These are phyloP conservation scores for Aleurites moluccanus DNA, from an alignment of 441 rosid species.

Conservation along the genomic window DNA sequence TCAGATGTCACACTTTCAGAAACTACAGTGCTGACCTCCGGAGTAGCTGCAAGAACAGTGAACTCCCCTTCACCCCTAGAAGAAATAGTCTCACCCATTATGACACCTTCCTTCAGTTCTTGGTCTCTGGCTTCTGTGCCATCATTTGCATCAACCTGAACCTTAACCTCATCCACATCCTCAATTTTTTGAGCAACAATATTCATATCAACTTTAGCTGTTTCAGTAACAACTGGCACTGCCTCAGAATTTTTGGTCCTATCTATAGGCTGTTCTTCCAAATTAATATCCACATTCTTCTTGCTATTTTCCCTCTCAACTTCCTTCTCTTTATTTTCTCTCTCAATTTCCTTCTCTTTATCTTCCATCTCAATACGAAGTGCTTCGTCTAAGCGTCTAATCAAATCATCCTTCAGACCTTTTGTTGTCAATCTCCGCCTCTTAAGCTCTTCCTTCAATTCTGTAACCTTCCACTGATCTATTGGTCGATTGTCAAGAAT, in stretches of 20 bases:
- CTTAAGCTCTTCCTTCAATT: slow-evolving; percentile 92
- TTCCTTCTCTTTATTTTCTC: slow-evolving; percentile 43
- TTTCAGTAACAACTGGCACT: slow-evolving; percentile 30
- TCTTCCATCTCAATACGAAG: slow-evolving; percentile 63
- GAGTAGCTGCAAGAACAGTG: slow-evolving; percentile 16
- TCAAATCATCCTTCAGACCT: slow-evolving; percentile 93
- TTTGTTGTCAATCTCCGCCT: slow-evolving; percentile 57
- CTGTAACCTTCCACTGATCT: slow-evolving; percentile 93
- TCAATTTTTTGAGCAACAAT: slow-evolving; percentile 23
- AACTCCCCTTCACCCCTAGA: slow-evolving; percentile 30
- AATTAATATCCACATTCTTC: neutral
- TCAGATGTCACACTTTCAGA: slow-evolving; percentile 34
- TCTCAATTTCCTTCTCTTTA: slow-evolving; percentile 42
- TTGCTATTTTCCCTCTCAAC: slow-evolving; percentile 25
- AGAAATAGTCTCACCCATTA: slow-evolving; percentile 19
- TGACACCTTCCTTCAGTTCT: slow-evolving; percentile 27
- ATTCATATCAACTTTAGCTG: slow-evolving; percentile 23
- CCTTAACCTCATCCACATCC: slow-evolving; percentile 38
- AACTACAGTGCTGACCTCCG: slow-evolving; percentile 26
- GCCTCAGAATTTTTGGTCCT: slow-evolving; percentile 28
- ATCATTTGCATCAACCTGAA: slow-evolving; percentile 43
- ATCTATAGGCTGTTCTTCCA: slow-evolving; percentile 24
- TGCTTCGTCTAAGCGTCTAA: slow-evolving; percentile 78
- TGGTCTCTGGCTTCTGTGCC: slow-evolving; percentile 29
- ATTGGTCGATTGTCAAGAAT: slow-evolving; percentile 69